phyloP scores from a whole-genome alignment of 1,284 basidiomycete genomes.

The Fomes fomentarius region DNA sequence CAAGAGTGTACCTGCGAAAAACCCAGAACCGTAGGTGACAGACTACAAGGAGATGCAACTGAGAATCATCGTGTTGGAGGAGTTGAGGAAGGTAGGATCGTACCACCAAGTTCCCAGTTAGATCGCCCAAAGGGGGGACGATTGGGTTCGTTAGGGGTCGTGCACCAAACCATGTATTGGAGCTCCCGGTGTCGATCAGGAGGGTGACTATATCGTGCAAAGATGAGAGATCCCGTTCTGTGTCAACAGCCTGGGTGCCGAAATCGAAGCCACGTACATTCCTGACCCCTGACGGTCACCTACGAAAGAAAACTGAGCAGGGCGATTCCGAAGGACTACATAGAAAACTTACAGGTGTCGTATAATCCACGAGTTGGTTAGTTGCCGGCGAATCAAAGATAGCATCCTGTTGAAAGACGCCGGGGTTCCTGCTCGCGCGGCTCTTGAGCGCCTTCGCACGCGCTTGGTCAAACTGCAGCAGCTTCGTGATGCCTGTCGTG shows the following conservation, averaged over 20 bases:
- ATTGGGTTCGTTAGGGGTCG: conserved; percentile 34
- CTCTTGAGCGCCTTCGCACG: conserved; percentile 22
- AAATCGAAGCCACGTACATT: conserved; percentile 27
- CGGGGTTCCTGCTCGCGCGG: background rate
- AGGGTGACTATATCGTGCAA: conserved; percentile 14
- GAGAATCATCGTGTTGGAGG: too few relatives aligned
- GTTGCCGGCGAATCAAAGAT: conserved; percentile 21
- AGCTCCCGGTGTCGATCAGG: conserved; percentile 33
- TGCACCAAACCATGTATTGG: conserved; percentile 69
- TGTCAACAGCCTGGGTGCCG: background rate
- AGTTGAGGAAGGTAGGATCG: background rate
- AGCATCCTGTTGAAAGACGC: background rate
- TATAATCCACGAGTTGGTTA: conserved; percentile 29
- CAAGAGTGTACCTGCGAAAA: conserved; percentile 51
- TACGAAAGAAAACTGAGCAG: background rate
- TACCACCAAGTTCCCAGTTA: conserved; percentile 19
- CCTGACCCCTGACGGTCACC: conserved; percentile 25
- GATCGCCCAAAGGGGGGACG: conserved; percentile 40
- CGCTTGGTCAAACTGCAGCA: conserved; percentile 27
- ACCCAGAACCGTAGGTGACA: conserved; percentile 55
- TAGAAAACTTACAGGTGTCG: conserved; percentile 21
- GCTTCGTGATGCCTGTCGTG: conserved; percentile 18
- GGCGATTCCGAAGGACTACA: background rate
- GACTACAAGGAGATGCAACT: conserved; percentile 20
- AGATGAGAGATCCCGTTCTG: background rate